A percentile compares a stretch with the other conserved stretches of the same genome.
phyloP scores from a whole-genome alignment of 2,329 filamentous ascomycete species.

The Cytospora paraplurivora region DNA sequence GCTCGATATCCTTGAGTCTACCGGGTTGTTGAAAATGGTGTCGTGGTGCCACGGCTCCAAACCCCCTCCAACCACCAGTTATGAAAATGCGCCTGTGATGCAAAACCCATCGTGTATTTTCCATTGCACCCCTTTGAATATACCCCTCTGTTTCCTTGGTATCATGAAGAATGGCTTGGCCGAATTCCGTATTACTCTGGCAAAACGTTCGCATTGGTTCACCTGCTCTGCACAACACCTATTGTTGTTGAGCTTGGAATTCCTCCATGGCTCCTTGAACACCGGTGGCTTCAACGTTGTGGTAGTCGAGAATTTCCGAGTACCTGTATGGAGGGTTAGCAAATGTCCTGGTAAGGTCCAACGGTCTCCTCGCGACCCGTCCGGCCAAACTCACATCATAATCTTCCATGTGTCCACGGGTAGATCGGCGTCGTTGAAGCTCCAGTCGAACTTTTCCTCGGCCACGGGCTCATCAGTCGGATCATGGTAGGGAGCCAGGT shows the following conservation, averaged over 20 bases:
- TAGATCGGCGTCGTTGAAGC: conserved; percentile 96
- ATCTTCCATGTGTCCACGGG: conserved; percentile 99
- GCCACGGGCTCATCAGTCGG: conserved; percentile 94
- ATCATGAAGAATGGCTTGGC: conserved; percentile 27
- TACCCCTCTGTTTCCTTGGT: conserved; percentile 22
- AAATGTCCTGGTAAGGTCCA: not conserved
- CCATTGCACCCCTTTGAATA: conserved; percentile 19
- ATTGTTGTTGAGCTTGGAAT: conserved; percentile 43
- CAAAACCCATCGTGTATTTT: conserved; percentile 21
- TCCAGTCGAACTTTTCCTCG: conserved; percentile 99
- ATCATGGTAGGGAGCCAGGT: conserved; percentile 95
- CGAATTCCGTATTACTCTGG: conserved; percentile 22
- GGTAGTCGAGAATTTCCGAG: conserved; percentile 97
- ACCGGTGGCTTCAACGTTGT: conserved; percentile 74
- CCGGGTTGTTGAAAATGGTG: conserved; percentile 9
- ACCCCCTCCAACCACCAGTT: not conserved
- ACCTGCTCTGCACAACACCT: conserved; percentile 4
- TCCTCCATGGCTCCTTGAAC: conserved; percentile 42
- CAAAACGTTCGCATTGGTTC: conserved; percentile 4
- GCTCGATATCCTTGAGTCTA: conserved; percentile 10
- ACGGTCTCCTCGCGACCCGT: not conserved
- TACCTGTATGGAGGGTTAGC: conserved; percentile 65
- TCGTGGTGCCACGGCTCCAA: not conserved
- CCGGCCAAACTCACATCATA: conserved; percentile 79
- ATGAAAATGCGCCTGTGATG: conserved; percentile 25